A percentile compares a stretch with the other conserved stretches of the same genome.
phyloP scores from a whole-genome alignment of 2,329 filamentous ascomycete species.

The Claviceps capensis region DNA sequence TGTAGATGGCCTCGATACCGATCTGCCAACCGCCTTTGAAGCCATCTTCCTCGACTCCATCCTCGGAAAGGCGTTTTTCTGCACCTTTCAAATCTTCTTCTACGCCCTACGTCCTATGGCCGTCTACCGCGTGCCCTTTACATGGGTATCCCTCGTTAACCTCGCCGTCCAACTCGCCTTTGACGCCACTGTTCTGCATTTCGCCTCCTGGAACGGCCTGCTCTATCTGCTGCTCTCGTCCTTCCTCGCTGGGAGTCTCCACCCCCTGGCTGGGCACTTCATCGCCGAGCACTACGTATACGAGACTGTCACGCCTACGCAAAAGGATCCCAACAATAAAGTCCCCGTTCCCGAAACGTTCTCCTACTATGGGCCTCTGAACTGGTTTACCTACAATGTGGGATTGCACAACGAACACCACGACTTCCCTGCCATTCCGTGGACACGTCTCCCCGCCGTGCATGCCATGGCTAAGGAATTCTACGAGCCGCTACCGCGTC shows the following conservation, averaged over 20 bases:
- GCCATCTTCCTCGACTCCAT: slow-evolving; percentile 89
- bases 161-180: slow-evolving; percentile 63
- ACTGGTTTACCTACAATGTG: slow-evolving; percentile 91
- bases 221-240: slow-evolving; percentile 78
- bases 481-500: slow-evolving; percentile 73
- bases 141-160: slow-evolving; percentile 72
- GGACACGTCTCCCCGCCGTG: slow-evolving; percentile 71
- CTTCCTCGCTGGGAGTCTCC: slow-evolving; percentile 85
- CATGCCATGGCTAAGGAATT: slow-evolving; percentile 78
- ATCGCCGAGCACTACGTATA: slow-evolving; percentile 96
- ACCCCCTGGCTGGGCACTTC: slow-evolving; percentile 93
- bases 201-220: slow-evolving; percentile 49
- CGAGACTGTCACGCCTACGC: slow-evolving; percentile 42
- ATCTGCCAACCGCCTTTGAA: slow-evolving; percentile 84
- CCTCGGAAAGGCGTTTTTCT: slow-evolving; percentile 95
- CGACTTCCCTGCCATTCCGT: slow-evolving; percentile 93
- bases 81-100: slow-evolving; percentile 98
- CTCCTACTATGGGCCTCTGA: slow-evolving; percentile 89
- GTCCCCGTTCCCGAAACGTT: slow-evolving; percentile 81
- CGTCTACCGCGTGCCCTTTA: slow-evolving; percentile 80
- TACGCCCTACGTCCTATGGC: slow-evolving; percentile 94
- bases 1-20: slow-evolving; percentile 89
- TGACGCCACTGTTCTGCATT: slow-evolving; percentile 53
- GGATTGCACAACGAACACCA: slow-evolving; percentile 98
- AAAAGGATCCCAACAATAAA: slow-evolving; percentile 42